phyloP scores from a whole-genome alignment of 305 asterid genomes.

The Fraxinus nigra region DNA sequence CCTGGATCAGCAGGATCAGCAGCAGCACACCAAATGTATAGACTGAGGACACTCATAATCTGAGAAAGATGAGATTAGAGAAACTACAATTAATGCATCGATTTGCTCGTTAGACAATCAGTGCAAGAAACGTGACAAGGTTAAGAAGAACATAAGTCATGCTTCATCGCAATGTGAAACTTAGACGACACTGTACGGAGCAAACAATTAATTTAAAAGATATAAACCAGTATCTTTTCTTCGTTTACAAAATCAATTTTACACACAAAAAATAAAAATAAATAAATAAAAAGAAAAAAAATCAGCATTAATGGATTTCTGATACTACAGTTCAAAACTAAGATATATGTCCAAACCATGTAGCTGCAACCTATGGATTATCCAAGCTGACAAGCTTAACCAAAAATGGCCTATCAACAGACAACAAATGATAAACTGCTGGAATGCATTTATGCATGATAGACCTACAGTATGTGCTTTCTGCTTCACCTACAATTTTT shows the following conservation, averaged over 20 bases:
- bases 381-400: neutral
- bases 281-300: neutral
- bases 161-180: neutral
- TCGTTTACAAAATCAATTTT: neutral
- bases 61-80: constrained; percentile 28
- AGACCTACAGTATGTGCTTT: neutral
- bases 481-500: neutral
- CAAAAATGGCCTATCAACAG: neutral
- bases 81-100: neutral
- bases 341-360: neutral
- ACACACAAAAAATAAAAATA: neutral
- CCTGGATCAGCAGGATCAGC: constrained; percentile 97
- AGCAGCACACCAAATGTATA: constrained; percentile 94
- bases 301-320: neutral
- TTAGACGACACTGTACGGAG: neutral
- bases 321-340: neutral
- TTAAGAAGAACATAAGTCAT: neutral
- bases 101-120: neutral
- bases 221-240: neutral
- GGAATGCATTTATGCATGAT: neutral
- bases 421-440: neutral
- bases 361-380: neutral
- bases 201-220: neutral
- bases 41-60: constrained; percentile 71
- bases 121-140: neutral